Evolutionary conservation across 75 land plant species (phyloP).

Genomic region (Cunninghamia lanceolata): DNA sequence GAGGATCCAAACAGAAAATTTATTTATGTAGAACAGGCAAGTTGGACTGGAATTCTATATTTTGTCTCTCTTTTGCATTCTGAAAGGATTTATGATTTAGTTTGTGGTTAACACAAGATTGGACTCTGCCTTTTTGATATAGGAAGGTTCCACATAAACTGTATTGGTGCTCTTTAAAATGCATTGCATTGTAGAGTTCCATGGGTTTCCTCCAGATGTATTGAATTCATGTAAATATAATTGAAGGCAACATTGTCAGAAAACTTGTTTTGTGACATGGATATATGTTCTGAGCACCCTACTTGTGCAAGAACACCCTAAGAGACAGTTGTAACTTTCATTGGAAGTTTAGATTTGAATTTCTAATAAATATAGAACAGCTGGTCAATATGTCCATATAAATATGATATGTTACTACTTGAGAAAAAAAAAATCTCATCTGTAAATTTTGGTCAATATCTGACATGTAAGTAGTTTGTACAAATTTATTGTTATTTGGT

Average conservation of each 20-base stretch:
- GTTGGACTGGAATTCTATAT: slow-evolving; percentile 8
- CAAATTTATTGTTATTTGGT: neutral
- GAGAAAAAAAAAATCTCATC: too few species aligned
- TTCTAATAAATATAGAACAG: too few species aligned
- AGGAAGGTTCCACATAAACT: neutral
- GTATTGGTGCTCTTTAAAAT: neutral
- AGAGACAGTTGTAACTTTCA: neutral
- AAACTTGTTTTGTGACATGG: neutral
- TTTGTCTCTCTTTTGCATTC: neutral
- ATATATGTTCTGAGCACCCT: neutral
- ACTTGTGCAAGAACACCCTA: neutral
- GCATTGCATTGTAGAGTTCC: neutral
- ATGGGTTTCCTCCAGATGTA: neutral
- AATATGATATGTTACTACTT: too few species aligned
- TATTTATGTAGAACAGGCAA: slow-evolving; percentile 84
- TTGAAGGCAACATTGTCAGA: neutral
- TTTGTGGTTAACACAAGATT: neutral
- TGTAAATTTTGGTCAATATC: neutral
- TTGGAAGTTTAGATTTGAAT: neutral
- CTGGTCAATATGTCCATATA: neutral
- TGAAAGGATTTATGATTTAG: neutral
- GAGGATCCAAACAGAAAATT: slow-evolving; percentile 82
- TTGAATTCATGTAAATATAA: neutral
- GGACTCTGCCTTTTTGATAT: neutral
- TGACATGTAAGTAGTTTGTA: neutral